Conservation (phyloP, 139 green algal species). For the Zygnema circumcarinatum region DNA sequence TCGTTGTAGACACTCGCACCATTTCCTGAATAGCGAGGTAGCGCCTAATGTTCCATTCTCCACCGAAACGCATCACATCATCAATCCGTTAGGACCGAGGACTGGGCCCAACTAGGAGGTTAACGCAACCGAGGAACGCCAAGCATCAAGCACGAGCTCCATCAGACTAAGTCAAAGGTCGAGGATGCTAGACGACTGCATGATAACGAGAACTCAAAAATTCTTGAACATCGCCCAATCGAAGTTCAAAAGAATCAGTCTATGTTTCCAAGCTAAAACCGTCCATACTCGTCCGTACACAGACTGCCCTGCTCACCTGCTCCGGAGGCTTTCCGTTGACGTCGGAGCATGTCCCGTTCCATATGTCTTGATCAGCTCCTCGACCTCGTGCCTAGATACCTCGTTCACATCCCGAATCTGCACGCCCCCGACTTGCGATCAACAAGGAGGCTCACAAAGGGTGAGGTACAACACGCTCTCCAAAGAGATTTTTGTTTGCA, state of each 20-base stretch:
- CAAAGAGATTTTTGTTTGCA: slow-evolving; percentile 9
- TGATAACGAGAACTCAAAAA: no score
- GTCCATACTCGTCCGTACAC: no score
- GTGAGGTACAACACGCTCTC: neutral
- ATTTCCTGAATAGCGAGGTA: slow-evolving; percentile 31
- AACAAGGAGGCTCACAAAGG: neutral
- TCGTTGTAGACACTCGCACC: neutral
- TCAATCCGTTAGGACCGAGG: no score
- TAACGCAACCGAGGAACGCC: neutral
- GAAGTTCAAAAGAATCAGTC: no score
- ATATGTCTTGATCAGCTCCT: slow-evolving; percentile 54
- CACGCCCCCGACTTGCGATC: neutral
- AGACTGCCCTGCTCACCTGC: no score
- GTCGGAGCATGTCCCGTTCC: slow-evolving; percentile 13
- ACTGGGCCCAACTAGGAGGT: neutral
- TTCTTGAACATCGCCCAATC: no score
- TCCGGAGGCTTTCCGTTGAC: slow-evolving; percentile 16
- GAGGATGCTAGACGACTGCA: slow-evolving; percentile 4
- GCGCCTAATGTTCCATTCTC: slow-evolving; percentile 18
- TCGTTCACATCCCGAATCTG: slow-evolving; percentile 57
- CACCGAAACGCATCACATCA: slow-evolving; percentile 16
- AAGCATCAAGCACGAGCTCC: neutral
- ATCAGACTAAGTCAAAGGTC: neutral
- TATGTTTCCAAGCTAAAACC: no score
- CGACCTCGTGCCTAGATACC: slow-evolving; percentile 48